Conservation (phyloP, 202 grass and related monocot genomes). For the Zizania palustris region DNA sequence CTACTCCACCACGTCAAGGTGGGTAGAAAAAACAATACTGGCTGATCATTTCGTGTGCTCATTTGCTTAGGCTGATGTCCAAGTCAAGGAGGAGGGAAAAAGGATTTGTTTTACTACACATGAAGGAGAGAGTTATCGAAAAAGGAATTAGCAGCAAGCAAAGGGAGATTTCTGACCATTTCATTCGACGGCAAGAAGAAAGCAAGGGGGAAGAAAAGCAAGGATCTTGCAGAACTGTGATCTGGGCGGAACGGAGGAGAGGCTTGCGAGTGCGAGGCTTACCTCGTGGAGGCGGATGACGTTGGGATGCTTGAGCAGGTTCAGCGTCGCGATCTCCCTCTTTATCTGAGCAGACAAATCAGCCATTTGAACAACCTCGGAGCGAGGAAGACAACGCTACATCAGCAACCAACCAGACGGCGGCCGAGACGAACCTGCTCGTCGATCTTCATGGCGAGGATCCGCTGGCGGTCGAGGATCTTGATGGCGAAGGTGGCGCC, state of each 20-base stretch:
- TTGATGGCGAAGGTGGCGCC: conserved; percentile 81
- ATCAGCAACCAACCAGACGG: no score
- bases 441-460: conserved; percentile 75
- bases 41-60: not conserved
- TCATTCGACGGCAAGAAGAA: not conserved
- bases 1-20: no score
- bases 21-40: conserved; percentile 1
- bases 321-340: conserved; percentile 86
- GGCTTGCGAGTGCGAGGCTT: not conserved
- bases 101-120: not conserved
- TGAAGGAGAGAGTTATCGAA: conserved; percentile 6
- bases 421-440: conserved; percentile 41
- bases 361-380: not conserved
- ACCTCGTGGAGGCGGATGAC: conserved; percentile 88
- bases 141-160: not conserved
- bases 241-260: not conserved
- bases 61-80: conserved; percentile 26
- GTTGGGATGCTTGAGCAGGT: conserved; percentile 87
- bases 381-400: no score
- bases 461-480: conserved; percentile 81
- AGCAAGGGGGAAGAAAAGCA: no score
- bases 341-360: conserved; percentile 58
- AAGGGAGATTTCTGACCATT: no score
- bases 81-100: not conserved
- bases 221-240: not conserved